A percentile compares a stretch with the other conserved stretches of the same genome.
These are phyloP conservation scores for Singerocomus inundabilis DNA, from an alignment of 1,284 basidiomycete genomes.

Conservation along the genomic window DNA sequence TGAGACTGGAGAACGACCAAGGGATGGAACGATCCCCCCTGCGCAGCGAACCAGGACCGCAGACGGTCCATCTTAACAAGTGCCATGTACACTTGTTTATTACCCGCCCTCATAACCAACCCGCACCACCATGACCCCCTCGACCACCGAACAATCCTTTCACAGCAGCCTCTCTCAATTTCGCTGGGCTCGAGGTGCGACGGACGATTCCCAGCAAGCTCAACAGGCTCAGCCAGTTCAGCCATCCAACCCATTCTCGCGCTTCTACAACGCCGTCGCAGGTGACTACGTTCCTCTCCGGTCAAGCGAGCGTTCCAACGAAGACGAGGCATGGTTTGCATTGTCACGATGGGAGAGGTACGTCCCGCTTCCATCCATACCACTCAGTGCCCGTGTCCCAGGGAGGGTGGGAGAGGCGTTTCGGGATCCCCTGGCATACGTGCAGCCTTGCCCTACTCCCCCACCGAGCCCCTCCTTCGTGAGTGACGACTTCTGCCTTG, in stretches of 20 bases:
- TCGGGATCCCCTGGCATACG: too few relatives aligned
- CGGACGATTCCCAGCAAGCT: conserved; percentile 63
- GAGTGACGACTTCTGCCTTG: not conserved
- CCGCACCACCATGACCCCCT: conserved; percentile 8
- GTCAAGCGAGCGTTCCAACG: conserved; percentile 80
- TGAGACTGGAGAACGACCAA: conserved; percentile 10
- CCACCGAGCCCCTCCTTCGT: not conserved
- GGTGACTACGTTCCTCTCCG: conserved; percentile 88
- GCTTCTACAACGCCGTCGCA: conserved; percentile 74
- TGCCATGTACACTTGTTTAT: not conserved
- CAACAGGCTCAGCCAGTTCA: conserved; percentile 31
- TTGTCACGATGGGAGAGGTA: conserved; percentile 88
- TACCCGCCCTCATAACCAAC: too few relatives aligned
- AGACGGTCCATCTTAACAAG: conserved; percentile 12
- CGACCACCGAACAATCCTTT: conserved; percentile 60
- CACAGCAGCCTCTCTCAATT: conserved; percentile 75
- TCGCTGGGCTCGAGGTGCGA: conserved; percentile 77
- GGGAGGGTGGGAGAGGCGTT: too few relatives aligned
- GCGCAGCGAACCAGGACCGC: conserved; percentile 12
- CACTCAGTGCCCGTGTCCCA: not conserved
- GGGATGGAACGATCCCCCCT: conserved; percentile 19
- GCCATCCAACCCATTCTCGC: conserved; percentile 58
- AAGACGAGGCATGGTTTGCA: conserved; percentile 97
- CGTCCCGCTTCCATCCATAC: not conserved
- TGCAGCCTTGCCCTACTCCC: not conserved